A percentile compares a stretch with the other conserved stretches of the same genome.
Conservation (phyloP, 345 rosid genomes). For the Firmiana major region DNA sequence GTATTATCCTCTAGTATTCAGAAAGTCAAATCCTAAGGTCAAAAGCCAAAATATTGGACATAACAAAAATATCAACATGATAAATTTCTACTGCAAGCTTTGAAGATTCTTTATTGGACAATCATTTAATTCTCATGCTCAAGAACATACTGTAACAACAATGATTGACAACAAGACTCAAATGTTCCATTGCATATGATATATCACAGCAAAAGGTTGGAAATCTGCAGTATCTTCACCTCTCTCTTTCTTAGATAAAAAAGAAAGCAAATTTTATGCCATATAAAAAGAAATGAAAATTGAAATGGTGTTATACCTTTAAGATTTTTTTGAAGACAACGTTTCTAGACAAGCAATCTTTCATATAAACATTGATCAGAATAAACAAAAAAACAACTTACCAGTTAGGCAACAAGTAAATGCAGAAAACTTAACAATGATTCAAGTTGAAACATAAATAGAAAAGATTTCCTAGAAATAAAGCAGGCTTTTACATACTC, state of each 20-base stretch:
- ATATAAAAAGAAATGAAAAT: not conserved
- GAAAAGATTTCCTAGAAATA: slow-evolving; percentile 2
- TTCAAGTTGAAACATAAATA: not conserved
- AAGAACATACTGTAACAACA: not conserved
- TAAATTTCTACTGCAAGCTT: not conserved
- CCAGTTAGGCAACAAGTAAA: not conserved
- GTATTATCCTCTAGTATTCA: slow-evolving; percentile 21
- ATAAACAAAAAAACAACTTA: not conserved
- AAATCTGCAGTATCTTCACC: not conserved
- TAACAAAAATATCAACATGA: not conserved
- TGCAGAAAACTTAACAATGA: not conserved
- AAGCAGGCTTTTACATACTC: not conserved
- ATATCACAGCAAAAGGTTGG: not conserved
- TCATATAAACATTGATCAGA: not conserved
- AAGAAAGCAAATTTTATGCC: not conserved
- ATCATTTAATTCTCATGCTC: not conserved
- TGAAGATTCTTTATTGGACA: not conserved
- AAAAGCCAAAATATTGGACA: not conserved
- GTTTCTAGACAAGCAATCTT: not conserved
- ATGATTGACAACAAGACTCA: not conserved
- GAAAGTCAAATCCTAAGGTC: slow-evolving; percentile 2
- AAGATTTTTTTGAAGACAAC: not conserved
- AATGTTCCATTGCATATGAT: not conserved
- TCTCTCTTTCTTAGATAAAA: not conserved
- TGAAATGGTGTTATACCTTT: not conserved